Percentiles rank a stretch among this genome's conserved stretches.
phyloP scores from a whole-genome alignment of 2,329 filamentous ascomycete species.

The Ophiostoma sp. region DNA sequence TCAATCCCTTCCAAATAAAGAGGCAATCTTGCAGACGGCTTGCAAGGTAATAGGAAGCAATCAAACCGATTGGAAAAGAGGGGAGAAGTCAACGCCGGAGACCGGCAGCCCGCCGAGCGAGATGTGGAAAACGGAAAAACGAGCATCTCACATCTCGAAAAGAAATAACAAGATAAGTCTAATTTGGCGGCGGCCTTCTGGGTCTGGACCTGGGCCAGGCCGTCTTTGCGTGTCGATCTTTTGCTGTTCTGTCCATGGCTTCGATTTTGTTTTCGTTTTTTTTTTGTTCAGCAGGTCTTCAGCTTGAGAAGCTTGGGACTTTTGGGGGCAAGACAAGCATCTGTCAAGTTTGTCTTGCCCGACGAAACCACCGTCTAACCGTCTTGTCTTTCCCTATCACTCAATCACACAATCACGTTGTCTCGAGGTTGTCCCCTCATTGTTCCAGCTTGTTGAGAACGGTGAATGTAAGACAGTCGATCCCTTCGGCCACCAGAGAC shows the following conservation, averaged over 20 bases:
- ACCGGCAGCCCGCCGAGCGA: background rate
- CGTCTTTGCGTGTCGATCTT: background rate
- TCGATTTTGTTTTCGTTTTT: background rate
- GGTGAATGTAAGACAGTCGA: constrained; percentile 13
- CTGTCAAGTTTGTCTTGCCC: background rate
- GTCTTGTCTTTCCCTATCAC: background rate
- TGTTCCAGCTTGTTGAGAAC: background rate
- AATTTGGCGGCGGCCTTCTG: background rate
- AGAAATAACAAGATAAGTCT: background rate
- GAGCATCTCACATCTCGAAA: background rate
- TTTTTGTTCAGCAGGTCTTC: background rate
- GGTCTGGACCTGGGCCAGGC: background rate
- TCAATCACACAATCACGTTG: background rate
- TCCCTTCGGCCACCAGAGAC: background rate
- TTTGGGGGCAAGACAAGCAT: constrained; percentile 4
- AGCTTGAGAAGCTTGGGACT: background rate
- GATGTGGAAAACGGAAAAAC: background rate
- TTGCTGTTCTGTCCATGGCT: background rate
- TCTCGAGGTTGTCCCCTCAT: background rate
- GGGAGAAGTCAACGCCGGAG: background rate
- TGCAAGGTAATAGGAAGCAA: background rate
- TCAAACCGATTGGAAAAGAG: background rate
- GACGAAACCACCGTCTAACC: background rate
- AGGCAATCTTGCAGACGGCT: background rate
- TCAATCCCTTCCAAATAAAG: background rate